Conservation (phyloP, 2,329 filamentous ascomycete species). For the Pestalotiopsis fici region DNA sequence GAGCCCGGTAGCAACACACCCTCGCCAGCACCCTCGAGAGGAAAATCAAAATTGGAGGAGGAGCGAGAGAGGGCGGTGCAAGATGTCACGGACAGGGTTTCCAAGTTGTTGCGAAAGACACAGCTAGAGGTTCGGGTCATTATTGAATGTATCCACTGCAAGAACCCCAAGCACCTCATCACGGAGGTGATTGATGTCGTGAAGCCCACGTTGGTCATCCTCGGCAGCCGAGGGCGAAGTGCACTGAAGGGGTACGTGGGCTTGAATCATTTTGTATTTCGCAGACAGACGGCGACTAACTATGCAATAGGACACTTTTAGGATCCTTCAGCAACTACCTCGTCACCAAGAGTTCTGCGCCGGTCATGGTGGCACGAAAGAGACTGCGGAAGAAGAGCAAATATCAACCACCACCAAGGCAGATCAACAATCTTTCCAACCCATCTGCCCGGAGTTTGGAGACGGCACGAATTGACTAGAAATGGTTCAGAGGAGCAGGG, state of each 20-base stretch:
- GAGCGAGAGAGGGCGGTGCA: conserved; percentile 82
- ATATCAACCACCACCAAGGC: conserved; percentile 69
- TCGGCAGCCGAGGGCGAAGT: conserved; percentile 88
- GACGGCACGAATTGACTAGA: conserved; percentile 73
- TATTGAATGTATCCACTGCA: conserved; percentile 97
- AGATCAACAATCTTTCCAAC: conserved; percentile 80
- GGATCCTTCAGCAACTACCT: conserved; percentile 98
- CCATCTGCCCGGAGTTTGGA: conserved; percentile 67
- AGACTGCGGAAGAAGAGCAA: conserved; percentile 85
- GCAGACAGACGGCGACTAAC: conserved; percentile 25
- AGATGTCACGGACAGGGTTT: conserved; percentile 79
- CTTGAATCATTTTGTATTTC: conserved; percentile 12
- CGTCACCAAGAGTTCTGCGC: conserved; percentile 93
- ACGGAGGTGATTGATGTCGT: conserved; percentile 96
- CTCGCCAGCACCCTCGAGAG: conserved; percentile 52
- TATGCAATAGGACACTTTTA: conserved; percentile 73
- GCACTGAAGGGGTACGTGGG: conserved; percentile 82
- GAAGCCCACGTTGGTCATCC: conserved; percentile 87
- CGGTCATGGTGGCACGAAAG: conserved; percentile 97
- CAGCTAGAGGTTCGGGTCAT: conserved; percentile 89
- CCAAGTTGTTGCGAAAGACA: conserved; percentile 87
- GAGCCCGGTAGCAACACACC: conserved; percentile 33
- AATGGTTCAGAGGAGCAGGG: neutral
- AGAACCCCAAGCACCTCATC: conserved; percentile 93
- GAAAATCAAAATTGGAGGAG: conserved; percentile 66